Percentiles rank a stretch among this genome's conserved stretches.
These are phyloP conservation scores for Pseudocercospora macadamiae DNA, from an alignment of 2,329 filamentous ascomycete genomes.

Conservation along the genomic window DNA sequence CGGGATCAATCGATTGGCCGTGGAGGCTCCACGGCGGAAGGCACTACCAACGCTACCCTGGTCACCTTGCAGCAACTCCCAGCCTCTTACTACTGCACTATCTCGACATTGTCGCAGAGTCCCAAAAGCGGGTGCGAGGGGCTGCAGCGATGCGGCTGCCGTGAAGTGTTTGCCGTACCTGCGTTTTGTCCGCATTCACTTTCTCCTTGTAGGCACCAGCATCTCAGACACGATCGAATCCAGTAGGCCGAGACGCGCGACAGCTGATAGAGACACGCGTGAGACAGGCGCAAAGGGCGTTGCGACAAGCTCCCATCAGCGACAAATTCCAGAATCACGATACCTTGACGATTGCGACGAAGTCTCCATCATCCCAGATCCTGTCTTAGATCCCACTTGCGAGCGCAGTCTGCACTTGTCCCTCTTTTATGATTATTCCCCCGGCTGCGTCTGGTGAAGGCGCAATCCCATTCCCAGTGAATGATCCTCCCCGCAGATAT, in stretches of 20 bases:
- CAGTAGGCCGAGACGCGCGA: slow-evolving; percentile 3
- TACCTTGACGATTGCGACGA: neutral
- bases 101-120: neutral
- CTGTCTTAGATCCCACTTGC: slow-evolving; percentile 13
- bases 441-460: slow-evolving; percentile 14
- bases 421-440: slow-evolving; percentile 1
- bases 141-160: neutral
- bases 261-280: neutral
- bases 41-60: neutral
- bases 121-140: slow-evolving; percentile 4
- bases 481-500: slow-evolving; percentile 25
- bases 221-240: slow-evolving; percentile 1
- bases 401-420: slow-evolving; percentile 8
- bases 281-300: neutral
- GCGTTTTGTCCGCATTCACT: slow-evolving; percentile 2
- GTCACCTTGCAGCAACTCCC: neutral
- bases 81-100: neutral
- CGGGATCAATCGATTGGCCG: neutral
- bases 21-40: neutral
- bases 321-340: neutral
- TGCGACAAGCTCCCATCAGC: slow-evolving; percentile 7
- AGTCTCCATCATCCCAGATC: slow-evolving; percentile 11
- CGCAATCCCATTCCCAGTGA: slow-evolving; percentile 12
- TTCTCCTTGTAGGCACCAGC: neutral
- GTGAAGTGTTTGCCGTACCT: neutral